A percentile compares a stretch with the other conserved stretches of the same genome.
Conservation (phyloP, 1,284 basidiomycete species). For the Pseudozyma sp. region DNA sequence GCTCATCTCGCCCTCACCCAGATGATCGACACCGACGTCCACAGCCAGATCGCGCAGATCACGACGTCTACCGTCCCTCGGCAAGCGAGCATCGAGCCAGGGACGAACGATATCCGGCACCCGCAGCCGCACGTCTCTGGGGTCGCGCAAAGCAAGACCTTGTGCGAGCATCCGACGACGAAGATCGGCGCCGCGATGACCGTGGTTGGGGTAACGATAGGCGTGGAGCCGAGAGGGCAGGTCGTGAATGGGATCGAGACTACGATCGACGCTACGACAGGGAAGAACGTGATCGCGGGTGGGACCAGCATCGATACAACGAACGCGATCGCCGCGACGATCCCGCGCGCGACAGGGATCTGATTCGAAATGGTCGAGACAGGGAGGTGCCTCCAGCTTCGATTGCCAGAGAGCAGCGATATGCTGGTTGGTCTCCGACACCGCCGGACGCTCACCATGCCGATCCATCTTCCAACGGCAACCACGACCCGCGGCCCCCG, state of each 20-base stretch:
- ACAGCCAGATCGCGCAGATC: constrained; percentile 5
- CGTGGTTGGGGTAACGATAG: constrained; percentile 4
- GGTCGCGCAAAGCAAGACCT: constrained; percentile 1
- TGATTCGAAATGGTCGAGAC: constrained; percentile 15
- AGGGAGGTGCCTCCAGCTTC: constrained; percentile 13
- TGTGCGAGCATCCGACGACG: not conserved
- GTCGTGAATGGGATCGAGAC: constrained; percentile 1
- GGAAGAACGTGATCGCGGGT: constrained; percentile 10
- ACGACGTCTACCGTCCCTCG: not conserved
- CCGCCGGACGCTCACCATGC: constrained; percentile 8
- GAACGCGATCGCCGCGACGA: constrained; percentile 12
- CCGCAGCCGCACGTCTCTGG: not conserved
- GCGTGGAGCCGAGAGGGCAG: not conserved
- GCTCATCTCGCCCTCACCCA: not conserved
- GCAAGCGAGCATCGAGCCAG: constrained; percentile 2
- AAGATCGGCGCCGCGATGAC: constrained; percentile 2
- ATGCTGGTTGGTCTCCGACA: constrained; percentile 27
- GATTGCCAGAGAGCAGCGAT: constrained; percentile 3
- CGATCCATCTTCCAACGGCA: constrained; percentile 7
- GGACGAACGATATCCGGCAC: constrained; percentile 4
- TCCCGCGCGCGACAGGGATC: not conserved
- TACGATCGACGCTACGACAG: constrained; percentile 10
- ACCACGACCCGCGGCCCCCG: constrained; percentile 17
- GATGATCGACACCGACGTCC: not conserved
- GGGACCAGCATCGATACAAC: constrained; percentile 6